These are phyloP conservation scores for Aureobasidium uvarum DNA, from an alignment of 2,329 filamentous ascomycete genomes.

Conservation along the genomic window DNA sequence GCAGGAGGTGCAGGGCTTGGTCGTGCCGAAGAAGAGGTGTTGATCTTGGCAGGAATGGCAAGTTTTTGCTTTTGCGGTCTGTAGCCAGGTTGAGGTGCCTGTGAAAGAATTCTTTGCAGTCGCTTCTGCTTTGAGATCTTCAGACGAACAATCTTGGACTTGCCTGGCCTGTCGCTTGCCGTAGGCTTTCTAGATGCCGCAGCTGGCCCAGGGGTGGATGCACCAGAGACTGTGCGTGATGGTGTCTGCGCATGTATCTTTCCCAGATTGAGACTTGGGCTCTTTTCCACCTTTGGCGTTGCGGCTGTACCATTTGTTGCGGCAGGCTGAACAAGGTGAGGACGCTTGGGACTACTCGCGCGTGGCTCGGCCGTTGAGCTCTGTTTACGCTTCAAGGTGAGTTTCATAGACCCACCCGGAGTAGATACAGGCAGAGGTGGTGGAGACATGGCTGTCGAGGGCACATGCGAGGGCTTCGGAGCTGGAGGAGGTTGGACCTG, in stretches of 20 bases:
- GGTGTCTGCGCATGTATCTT: slow-evolving; percentile 16
- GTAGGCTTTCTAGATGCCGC: slow-evolving; percentile 14
- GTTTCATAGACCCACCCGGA: slow-evolving; percentile 29
- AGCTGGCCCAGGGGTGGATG: background rate
- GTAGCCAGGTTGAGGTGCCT: slow-evolving; percentile 19
- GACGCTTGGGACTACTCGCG: slow-evolving; percentile 34
- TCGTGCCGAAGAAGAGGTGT: slow-evolving; percentile 4
- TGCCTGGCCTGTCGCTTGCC: background rate
- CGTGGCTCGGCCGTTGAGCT: slow-evolving; percentile 30
- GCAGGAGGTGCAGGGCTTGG: slow-evolving; percentile 13
- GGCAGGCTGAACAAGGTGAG: slow-evolving; percentile 30
- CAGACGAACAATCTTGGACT: slow-evolving; percentile 4
- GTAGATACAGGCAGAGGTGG: slow-evolving; percentile 28
- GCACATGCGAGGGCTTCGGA: slow-evolving; percentile 16
- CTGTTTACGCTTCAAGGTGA: slow-evolving; percentile 36
- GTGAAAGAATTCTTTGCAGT: slow-evolving; percentile 18
- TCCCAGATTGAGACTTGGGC: slow-evolving; percentile 10
- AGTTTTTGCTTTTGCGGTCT: background rate
- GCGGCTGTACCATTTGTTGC: slow-evolving; percentile 15
- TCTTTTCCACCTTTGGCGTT: slow-evolving; percentile 25
- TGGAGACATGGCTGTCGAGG: slow-evolving; percentile 27
- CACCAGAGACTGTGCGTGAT: slow-evolving; percentile 9
- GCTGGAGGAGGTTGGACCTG: background rate
- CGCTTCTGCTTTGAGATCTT: slow-evolving; percentile 3
- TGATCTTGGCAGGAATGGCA: background rate